Evolutionary conservation across 305 asterid species (phyloP), one percentile per base, ranked within the genome.

Genomic region (Rubia peregrina): DNA sequence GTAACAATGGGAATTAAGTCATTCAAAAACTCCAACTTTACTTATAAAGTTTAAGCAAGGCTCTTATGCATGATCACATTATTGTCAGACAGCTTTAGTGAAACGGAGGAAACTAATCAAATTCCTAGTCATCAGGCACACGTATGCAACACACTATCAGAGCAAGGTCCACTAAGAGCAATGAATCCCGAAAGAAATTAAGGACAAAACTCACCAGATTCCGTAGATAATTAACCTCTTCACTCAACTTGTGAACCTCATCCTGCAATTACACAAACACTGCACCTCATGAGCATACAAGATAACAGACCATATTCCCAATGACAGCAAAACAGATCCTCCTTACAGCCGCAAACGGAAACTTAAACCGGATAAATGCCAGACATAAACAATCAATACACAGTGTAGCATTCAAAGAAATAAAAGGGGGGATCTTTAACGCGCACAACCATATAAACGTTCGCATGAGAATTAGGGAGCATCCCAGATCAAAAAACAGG

Each of bases 201-300:
- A 76, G 72, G 56, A 53, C 40, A 67, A 80, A 44, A 33, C 77
- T 75, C 70, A 91, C 99, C 92, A 75, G 55, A 82, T 79, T 78
- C 57, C 81, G 87, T 78, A 94, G 81, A 79, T 72, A 88, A 49
- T 6, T 67, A 70, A 91, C 88, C 81, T 91, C 88, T 55, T 72
- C 78, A 3, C 76, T 82, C 84, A 94, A 79, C 86, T 86, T 88
- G 62, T 88, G 87, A 78, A 94, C 51, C 79, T 88, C 96, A 68
- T 83, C 96, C 97, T 94, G 95, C 79, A 83, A 63, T 77, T 48
- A 61, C 48, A 78, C 67, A 48, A 81, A 66, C 12, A 76, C 19
- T 61, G 22, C 49, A 42, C 24, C 38, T 63, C 57, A 42, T 44
- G 71, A 21, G 44, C 44, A 19, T 9, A 53, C 19, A 51, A 51